Conservation (phyloP, 768 basidiomycete genomes). For the Rhizopogon salebrosus region DNA sequence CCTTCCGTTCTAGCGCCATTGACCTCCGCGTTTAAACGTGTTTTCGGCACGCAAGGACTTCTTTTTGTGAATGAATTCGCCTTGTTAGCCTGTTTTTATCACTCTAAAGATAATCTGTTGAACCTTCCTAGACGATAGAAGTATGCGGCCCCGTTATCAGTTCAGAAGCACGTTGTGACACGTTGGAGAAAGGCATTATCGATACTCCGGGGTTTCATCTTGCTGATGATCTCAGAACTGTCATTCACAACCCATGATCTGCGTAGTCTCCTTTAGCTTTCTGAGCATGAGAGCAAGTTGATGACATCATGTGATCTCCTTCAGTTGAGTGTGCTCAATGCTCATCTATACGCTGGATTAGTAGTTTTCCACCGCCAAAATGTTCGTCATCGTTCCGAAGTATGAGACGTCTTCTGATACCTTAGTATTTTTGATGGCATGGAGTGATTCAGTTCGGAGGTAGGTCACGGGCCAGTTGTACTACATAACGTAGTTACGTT, state of each 20-base stretch:
- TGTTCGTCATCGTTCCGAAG: background rate
- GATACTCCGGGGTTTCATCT: background rate
- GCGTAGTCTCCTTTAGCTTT: background rate
- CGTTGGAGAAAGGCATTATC: background rate
- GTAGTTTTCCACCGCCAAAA: too few relatives aligned
- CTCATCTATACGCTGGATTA: background rate
- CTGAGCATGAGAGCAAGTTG: background rate
- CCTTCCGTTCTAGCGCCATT: background rate
- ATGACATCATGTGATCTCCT: too few relatives aligned
- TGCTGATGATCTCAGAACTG: background rate
- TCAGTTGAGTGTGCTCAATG: too few relatives aligned
- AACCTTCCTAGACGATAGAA: background rate
- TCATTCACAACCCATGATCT: background rate
- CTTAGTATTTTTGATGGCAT: too few relatives aligned
- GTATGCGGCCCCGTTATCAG: background rate
- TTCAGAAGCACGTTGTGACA: background rate
- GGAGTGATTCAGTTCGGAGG: too few relatives aligned
- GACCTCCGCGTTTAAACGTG: background rate
- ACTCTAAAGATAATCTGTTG: background rate
- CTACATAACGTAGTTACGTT: too few relatives aligned
- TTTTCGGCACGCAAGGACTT: background rate
- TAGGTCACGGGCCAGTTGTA: too few relatives aligned
- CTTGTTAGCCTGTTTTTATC: background rate
- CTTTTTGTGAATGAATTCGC: background rate
- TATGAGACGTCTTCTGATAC: too few relatives aligned